Evolutionary conservation across 805 yeast species (phyloP).

Genomic region (Teunomyces aglyptinius): DNA sequence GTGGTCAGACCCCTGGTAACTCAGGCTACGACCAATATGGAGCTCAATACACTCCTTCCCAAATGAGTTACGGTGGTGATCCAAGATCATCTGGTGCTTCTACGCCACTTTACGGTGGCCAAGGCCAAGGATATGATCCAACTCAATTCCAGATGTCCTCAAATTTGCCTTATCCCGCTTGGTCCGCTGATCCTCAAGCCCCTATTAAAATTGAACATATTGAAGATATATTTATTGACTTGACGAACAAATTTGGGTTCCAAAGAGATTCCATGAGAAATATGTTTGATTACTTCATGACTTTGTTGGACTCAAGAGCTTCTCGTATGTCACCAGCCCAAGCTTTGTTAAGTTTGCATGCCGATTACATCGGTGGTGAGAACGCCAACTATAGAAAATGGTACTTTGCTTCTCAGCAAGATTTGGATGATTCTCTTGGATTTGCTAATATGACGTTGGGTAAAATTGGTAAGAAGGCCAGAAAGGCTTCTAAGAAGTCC

Average conservation of each 20-base stretch:
- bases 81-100: conserved; percentile 90
- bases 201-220: conserved; percentile 82
- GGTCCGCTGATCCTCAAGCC: conserved; percentile 94
- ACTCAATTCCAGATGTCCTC: conserved; percentile 63
- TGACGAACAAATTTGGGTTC: conserved; percentile 82
- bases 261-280: conserved; percentile 93
- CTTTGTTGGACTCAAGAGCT: conserved; percentile 75
- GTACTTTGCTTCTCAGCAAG: conserved; percentile 87
- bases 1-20: conserved; percentile 49
- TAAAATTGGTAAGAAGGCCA: conserved; percentile 72
- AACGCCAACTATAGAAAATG: conserved; percentile 82
- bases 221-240: conserved; percentile 81
- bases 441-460: conserved; percentile 79
- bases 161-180: conserved; percentile 97
- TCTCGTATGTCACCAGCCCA: conserved; percentile 90
- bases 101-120: conserved; percentile 84
- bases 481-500: conserved; percentile 77
- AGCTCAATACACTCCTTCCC: conserved; percentile 79
- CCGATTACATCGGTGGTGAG: conserved; percentile 88
- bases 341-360: conserved; percentile 77
- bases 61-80: conserved; percentile 77
- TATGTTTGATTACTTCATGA: conserved; percentile 86
- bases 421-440: conserved; percentile 80
- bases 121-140: conserved; percentile 54
- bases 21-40: conserved; percentile 68